A percentile compares a stretch with the other conserved stretches of the same genome.
Conservation (phyloP, 805 yeast species). For the Suhomyces prunicola region DNA sequence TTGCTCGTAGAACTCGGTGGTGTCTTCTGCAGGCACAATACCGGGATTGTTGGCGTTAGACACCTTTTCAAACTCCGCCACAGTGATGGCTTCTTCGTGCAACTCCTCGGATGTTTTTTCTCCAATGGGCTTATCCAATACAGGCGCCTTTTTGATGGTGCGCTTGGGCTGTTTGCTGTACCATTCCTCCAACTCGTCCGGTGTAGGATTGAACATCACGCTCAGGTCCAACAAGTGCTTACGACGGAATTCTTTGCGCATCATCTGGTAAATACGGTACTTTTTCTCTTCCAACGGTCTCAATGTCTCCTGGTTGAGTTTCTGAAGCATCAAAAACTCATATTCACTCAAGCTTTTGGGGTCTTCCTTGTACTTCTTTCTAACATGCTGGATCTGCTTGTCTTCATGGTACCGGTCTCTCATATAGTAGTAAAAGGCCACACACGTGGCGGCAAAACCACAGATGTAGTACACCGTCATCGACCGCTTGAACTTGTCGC, state of each 20-base stretch:
- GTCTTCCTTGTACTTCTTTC: conserved; percentile 31
- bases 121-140: conserved; percentile 14
- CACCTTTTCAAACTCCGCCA: conserved; percentile 10
- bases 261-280: conserved; percentile 54
- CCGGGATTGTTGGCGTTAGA: conserved; percentile 37
- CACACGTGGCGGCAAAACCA: conserved; percentile 54
- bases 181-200: conserved; percentile 42
- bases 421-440: conserved; percentile 64
- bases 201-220: conserved; percentile 39
- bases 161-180: conserved; percentile 32
- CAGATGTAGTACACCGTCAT: conserved; percentile 63
- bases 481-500: conserved; percentile 53
- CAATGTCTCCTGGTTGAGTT: conserved; percentile 52
- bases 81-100: conserved; percentile 1
- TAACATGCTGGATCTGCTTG: conserved; percentile 48
- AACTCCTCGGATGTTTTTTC: conserved; percentile 30
- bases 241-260: conserved; percentile 46
- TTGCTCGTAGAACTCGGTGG: conserved; percentile 72
- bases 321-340: conserved; percentile 60
- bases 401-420: conserved; percentile 64
- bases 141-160: conserved; percentile 22
- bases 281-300: conserved; percentile 64
- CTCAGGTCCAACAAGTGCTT: conserved; percentile 32
- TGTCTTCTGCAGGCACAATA: conserved; percentile 71
- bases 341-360: conserved; percentile 53